phyloP scores from a whole-genome alignment of 352 stramenopile species.

The Globisporangium spinosum region DNA sequence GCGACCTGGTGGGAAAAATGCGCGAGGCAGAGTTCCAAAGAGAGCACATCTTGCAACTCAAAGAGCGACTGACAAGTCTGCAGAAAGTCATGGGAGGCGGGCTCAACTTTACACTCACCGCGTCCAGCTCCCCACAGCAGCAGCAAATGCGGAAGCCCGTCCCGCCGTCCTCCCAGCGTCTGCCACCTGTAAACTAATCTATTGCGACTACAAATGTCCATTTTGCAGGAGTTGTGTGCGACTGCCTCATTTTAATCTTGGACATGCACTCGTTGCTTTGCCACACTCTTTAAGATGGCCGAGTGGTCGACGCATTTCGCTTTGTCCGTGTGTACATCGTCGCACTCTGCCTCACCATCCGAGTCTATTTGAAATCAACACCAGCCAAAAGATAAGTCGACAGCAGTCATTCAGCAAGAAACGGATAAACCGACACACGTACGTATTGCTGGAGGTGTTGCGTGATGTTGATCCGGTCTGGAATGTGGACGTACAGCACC shows the following conservation, averaged over 20 bases:
- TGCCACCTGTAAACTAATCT: constrained; percentile 57
- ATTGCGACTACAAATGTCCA: not conserved
- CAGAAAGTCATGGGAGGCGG: constrained; percentile 61
- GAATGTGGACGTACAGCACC: constrained; percentile 85
- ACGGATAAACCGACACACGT: constrained; percentile 2
- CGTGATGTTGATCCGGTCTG: constrained; percentile 80
- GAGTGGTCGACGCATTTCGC: constrained; percentile 20
- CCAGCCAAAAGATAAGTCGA: not conserved
- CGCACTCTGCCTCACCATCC: constrained; percentile 73
- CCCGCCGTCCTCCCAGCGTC: constrained; percentile 32
- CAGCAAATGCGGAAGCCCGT: constrained; percentile 10
- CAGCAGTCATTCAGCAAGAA: not conserved
- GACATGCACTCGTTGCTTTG: not conserved
- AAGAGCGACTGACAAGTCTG: constrained; percentile 52
- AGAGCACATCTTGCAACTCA: constrained; percentile 71
- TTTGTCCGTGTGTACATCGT: constrained; percentile 83
- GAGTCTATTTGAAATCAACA: constrained; percentile 31
- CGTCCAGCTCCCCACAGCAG: constrained; percentile 24
- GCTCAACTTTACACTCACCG: constrained; percentile 48
- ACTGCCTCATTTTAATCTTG: not conserved
- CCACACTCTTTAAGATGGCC: not conserved
- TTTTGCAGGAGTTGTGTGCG: not conserved
- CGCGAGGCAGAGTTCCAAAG: constrained; percentile 63
- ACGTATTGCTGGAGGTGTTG: constrained; percentile 80
- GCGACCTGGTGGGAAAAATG: constrained; percentile 45